Evolutionary conservation across 2,329 filamentous ascomycete genomes (phyloP), one percentile per base, ranked within the genome.

Genomic region (Fusarium liriodendri): DNA sequence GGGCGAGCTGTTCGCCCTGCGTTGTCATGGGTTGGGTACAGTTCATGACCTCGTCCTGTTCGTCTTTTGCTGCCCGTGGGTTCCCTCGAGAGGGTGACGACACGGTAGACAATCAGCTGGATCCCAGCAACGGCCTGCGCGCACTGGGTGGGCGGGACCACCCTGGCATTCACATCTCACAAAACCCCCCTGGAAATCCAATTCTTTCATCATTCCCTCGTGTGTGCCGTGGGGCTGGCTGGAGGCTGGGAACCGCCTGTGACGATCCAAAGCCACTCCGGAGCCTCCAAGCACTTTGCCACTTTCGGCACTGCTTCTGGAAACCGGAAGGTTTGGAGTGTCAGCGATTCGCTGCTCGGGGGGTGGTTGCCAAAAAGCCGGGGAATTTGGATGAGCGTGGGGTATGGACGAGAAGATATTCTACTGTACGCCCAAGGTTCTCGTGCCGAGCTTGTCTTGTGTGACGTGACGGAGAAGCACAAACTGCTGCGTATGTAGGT

Each of bases 321-420:
- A 77, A 65, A 62, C 50, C 59, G 55, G 57, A 64, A 65, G 66
- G 72, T 64, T 74, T 75, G 64, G 70, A 66, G 64, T 62, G 32
- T 50, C 50, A 57, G 50, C 29, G 52, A 66, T 65, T 61, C 58
- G 61, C 47, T 64, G 40, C 62, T 54, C 27, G 27, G 52, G 47
- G 61, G 60, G 59, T 45, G 58, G 62, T 33, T 59, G 57, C 32
- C 27, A 66, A 32, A 58, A 52, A 67, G 38, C 33, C 32, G 40
- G 60, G 66, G 62, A 71, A 55, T 59, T 68, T 62, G 63, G 11
- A 54, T 33, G 37, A 37, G 18, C 45, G 58, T 62, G 50, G 33
- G 32, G 57, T 25, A 52, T 29, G 38, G 40, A 52, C 10, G 27
- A n/a, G 35, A 50, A 68, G 50, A 35, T 29, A 27, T 27, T 27